Percentiles rank a stretch among this genome's conserved stretches.
Evolutionary conservation across 108 stramenopile species (phyloP).

Genomic region (Skeletonema grethae): DNA sequence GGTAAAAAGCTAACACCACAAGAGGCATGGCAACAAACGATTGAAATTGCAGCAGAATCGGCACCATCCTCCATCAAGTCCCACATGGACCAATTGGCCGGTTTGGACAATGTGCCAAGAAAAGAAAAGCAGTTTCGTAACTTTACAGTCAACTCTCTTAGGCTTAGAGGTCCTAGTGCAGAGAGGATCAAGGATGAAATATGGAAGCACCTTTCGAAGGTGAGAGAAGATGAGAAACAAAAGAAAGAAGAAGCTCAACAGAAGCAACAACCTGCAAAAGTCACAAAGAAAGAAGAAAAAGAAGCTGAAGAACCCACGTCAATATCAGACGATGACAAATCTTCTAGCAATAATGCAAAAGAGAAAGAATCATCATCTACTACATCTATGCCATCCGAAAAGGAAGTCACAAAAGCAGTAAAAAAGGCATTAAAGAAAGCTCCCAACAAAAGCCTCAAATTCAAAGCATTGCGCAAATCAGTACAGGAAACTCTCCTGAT

Average conservation of each 20-base stretch:
- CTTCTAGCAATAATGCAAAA: conserved; percentile 21
- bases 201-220: conserved; percentile 71
- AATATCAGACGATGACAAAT: conserved; percentile 15
- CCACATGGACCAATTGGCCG: conserved; percentile 61
- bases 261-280: conserved; percentile 15
- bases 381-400: conserved; percentile 33
- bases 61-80: conserved; percentile 60
- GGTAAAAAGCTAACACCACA: conserved; percentile 65
- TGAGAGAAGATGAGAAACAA: conserved; percentile 32
- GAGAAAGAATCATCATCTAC: conserved; percentile 9
- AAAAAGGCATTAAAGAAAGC: conserved; percentile 83
- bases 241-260: conserved; percentile 38
- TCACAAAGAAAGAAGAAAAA: conserved; percentile 14
- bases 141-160: conserved; percentile 84
- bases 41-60: conserved; percentile 51
- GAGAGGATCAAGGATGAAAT: conserved; percentile 60
- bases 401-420: conserved; percentile 50
- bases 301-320: conserved; percentile 8
- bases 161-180: conserved; percentile 49
- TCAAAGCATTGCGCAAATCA: conserved; percentile 59
- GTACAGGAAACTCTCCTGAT: conserved; percentile 42
- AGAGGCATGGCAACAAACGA: conserved; percentile 77
- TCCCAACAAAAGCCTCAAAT: conserved; percentile 57
- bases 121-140: conserved; percentile 92
- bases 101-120: conserved; percentile 81